Evolutionary conservation across 2,329 filamentous ascomycete species (phyloP).

Genomic region (Sporothrix inflata): DNA sequence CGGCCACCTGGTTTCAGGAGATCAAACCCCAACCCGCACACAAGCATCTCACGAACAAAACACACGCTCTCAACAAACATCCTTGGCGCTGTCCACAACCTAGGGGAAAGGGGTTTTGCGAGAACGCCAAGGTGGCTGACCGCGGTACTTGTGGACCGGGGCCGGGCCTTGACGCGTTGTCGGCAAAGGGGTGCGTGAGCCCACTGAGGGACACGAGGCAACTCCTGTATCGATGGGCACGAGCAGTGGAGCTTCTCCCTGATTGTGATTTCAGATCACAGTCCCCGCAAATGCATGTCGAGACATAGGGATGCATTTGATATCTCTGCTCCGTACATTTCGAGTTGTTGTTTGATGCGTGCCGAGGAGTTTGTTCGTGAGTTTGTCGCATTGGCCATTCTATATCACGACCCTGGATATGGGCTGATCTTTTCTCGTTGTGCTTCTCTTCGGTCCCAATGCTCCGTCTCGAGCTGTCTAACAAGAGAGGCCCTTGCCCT

Average conservation of each 20-base stretch:
- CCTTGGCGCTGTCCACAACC: neutral
- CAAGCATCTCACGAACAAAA: neutral
- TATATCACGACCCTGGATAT: slow-evolving; percentile 7
- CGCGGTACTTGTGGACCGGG: neutral
- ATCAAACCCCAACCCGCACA: slow-evolving; percentile 2
- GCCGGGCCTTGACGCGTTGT: neutral
- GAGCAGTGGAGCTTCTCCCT: neutral
- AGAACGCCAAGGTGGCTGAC: neutral
- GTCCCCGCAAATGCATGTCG: neutral
- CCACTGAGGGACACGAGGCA: neutral
- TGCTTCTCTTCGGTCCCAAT: neutral
- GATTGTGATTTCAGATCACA: neutral
- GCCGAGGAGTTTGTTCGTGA: neutral
- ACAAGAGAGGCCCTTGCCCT: slow-evolving; percentile 4
- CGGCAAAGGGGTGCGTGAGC: neutral
- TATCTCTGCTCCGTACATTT: neutral
- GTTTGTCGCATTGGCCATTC: neutral
- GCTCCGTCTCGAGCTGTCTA: slow-evolving; percentile 12
- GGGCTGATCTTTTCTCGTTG: neutral
- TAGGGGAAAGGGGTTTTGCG: neutral
- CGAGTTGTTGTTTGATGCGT: neutral
- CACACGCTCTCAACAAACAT: neutral
- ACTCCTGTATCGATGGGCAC: neutral
- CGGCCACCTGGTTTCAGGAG: slow-evolving; percentile 10
- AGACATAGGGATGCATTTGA: neutral